These are phyloP conservation scores for Physcomitrium patens DNA, from an alignment of 225 moss, liverwort and hornwort genomes.

Conservation along the genomic window DNA sequence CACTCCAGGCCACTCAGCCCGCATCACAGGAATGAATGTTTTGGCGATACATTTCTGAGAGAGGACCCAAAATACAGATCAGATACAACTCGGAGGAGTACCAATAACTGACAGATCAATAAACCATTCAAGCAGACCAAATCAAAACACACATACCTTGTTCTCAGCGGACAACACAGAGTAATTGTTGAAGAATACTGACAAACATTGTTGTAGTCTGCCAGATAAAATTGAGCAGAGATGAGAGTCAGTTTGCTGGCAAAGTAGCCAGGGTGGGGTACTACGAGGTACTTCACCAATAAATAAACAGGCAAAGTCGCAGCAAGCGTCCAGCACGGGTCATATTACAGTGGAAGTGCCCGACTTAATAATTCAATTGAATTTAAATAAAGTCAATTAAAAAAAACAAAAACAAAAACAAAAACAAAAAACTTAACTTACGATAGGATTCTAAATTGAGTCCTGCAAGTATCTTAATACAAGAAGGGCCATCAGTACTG, in stretches of 20 bases:
- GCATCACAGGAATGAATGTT: constrained; percentile 80
- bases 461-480: background rate
- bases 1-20: constrained; percentile 86
- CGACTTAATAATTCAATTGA: too few relatives aligned
- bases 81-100: background rate
- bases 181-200: constrained; percentile 83
- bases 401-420: background rate
- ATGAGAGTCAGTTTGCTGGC: background rate
- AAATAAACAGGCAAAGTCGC: constrained; percentile 4
- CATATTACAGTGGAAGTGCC: constrained; percentile 8
- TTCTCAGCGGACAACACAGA: constrained; percentile 75
- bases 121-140: constrained; percentile 14
- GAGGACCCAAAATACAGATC: constrained; percentile 16
- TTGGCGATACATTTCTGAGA: constrained; percentile 76
- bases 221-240: constrained; percentile 1
- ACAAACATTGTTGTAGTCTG: constrained; percentile 81
- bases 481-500: background rate
- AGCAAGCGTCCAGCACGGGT: constrained; percentile 8
- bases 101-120: background rate
- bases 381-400: too few relatives aligned
- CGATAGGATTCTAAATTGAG: background rate
- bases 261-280: background rate
- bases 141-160: constrained; percentile 51
- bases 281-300: background rate
- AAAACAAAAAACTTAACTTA: background rate